A percentile compares a stretch with the other conserved stretches of the same genome.
phyloP scores from a whole-genome alignment of 495 filamentous ascomycete species.

The Polyplosphaeria fusca region DNA sequence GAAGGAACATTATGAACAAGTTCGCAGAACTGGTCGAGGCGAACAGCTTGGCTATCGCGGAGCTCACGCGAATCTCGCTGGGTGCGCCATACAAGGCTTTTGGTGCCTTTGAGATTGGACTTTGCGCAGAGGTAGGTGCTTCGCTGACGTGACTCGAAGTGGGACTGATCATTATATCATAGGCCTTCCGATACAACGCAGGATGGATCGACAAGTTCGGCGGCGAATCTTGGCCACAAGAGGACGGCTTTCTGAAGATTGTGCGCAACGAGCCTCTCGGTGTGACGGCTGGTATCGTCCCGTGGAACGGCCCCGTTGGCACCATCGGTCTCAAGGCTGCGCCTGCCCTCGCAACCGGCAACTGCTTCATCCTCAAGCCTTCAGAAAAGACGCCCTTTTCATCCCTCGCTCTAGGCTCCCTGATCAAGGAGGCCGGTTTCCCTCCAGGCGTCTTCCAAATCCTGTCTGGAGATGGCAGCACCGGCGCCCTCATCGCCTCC shows the following conservation, averaged over 20 bases:
- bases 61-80: conserved; percentile 39
- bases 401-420: conserved; percentile 27
- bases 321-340: conserved; percentile 44
- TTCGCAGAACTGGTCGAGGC: conserved; percentile 45
- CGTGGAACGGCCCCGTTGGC: conserved; percentile 42
- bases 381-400: conserved; percentile 43
- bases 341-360: conserved; percentile 48
- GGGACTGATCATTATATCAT: neutral
- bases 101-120: conserved; percentile 35
- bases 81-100: conserved; percentile 39
- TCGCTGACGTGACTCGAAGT: neutral
- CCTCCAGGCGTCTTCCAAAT: conserved; percentile 46
- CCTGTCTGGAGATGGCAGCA: conserved; percentile 38
- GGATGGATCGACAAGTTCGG: conserved; percentile 50
- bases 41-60: conserved; percentile 36
- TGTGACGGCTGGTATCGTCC: conserved; percentile 43
- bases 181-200: conserved; percentile 42
- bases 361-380: conserved; percentile 45
- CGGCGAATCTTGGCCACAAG: conserved; percentile 45
- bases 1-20: conserved; percentile 39
- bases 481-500: conserved; percentile 42
- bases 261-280: conserved; percentile 46
- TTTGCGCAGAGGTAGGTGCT: conserved; percentile 33
- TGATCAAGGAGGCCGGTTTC: conserved; percentile 44
- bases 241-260: conserved; percentile 48